These are phyloP conservation scores for Hygrophila difformis DNA, from an alignment of 257 asterid species.

Conservation along the genomic window DNA sequence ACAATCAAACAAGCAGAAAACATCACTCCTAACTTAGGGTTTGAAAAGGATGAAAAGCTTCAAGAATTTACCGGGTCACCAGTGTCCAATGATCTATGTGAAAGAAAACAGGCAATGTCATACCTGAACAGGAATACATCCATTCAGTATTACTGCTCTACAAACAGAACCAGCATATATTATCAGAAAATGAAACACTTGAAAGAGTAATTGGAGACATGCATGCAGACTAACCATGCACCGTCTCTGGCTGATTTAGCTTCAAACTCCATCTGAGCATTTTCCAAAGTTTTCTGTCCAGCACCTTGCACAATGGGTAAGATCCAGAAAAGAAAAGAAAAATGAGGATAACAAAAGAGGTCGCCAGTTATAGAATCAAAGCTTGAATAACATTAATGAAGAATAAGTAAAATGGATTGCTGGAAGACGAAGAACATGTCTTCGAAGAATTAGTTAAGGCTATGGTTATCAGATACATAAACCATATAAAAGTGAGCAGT, in stretches of 20 bases:
- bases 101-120: slow-evolving; percentile 62
- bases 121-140: slow-evolving; percentile 42
- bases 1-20: slow-evolving; percentile 12
- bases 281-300: slow-evolving; percentile 46
- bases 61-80: slow-evolving; percentile 71
- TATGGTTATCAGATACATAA: too few species aligned
- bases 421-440: too few species aligned
- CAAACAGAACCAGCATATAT: slow-evolving; percentile 1
- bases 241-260: slow-evolving; percentile 97
- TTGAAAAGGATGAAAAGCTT: slow-evolving; percentile 21
- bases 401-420: too few species aligned
- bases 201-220: slow-evolving; percentile 1
- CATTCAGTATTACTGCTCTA: slow-evolving; percentile 4
- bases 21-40: slow-evolving; percentile 11
- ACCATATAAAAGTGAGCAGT: too few species aligned
- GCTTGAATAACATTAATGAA: neutral
- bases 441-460: too few species aligned
- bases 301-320: slow-evolving; percentile 37
- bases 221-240: slow-evolving; percentile 63
- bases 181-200: neutral
- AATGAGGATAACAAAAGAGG: slow-evolving; percentile 1
- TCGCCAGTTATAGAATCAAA: neutral
- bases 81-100: slow-evolving; percentile 63
- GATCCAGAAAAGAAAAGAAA: neutral
- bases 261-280: slow-evolving; percentile 78